phyloP scores from a whole-genome alignment of 83 land plant species.

The Diphasiastrum complanatum region DNA sequence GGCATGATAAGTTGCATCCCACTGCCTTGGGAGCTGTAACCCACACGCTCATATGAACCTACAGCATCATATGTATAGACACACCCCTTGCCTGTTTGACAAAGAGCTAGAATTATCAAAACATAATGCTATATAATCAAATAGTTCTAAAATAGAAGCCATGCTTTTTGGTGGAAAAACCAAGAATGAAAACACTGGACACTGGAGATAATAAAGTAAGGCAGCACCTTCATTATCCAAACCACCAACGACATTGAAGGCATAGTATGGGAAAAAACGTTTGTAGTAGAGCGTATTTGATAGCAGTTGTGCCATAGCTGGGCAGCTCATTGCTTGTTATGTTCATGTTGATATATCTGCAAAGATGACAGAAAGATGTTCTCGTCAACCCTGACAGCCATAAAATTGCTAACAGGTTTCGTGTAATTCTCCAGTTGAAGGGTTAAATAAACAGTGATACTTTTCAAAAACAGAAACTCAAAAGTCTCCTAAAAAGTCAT shows the following conservation, averaged over 20 bases:
- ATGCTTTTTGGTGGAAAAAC: no score
- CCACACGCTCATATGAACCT: conserved; percentile 88
- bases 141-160: conserved; percentile 3
- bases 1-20: conserved; percentile 80
- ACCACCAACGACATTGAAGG: conserved; percentile 92
- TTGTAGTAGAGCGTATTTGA: conserved; percentile 94
- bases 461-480: no score
- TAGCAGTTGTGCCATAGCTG: conserved; percentile 95
- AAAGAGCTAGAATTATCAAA: background rate
- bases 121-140: background rate
- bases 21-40: conserved; percentile 81
- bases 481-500: no score
- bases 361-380: background rate
- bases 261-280: conserved; percentile 94
- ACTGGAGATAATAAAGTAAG: background rate
- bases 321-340: conserved; percentile 97
- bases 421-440: no score
- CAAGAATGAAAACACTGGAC: no score
- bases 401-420: no score
- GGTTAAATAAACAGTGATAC: no score
- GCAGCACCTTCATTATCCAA: conserved; percentile 79
- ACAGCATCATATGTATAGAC: conserved; percentile 95
- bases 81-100: conserved; percentile 78
- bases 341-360: conserved; percentile 94
- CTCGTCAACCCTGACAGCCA: no score